Base-by-base conservation (phyloP, 108 stramenopile genomes). In the Mediolabrus comicus region DNA sequence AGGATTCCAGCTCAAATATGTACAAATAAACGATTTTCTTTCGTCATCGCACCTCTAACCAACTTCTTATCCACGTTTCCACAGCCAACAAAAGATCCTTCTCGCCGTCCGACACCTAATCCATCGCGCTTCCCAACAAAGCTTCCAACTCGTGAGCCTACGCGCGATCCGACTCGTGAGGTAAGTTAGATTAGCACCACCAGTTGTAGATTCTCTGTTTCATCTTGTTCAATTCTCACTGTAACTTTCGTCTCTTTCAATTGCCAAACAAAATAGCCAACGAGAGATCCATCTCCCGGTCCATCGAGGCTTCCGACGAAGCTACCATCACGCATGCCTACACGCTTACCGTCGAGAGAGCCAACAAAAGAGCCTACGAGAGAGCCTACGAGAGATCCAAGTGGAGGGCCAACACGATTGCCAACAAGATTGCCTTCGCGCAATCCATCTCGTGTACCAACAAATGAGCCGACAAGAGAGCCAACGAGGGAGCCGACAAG, bases 331-430 rank as follows among this genome's bases (percentile, higher is more conserved):
- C 30, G 36, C 12, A 22, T 46, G 24, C 78, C 78, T 10, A 79
- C 78, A 30, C 62, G 61, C 13, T n/a, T n/a, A n/a, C n/a, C n/a
- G n/a, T n/a, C n/a, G n/a, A n/a, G n/a, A n/a, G 41, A 59, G 26
- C 79, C 79, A 1, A 74, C 79, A 14, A 55, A 30, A 24, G 63
- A 55, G 26, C 79, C 79, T 25, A 76, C 74, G 29, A 46, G 17
- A 39, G 70, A 53, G 41, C 75, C 78, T 17, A 32, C 56, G 56
- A 30, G 56, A 16, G 56, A 57, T 8, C 56, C 56, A 30, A 32
- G 16, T 2, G 8, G 16, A 33, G 56, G 29, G 6, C 56, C 62
- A 26, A 64, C 53, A 1, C 52, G 62, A n/a, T 65, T 68, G 13
- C 56, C 68, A 51, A 69, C 68, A 2, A 58, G 35, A 11, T 29